Evolutionary conservation across 208 protist genomes (phyloP).

Genomic region (Vickermania spadyakhi): DNA sequence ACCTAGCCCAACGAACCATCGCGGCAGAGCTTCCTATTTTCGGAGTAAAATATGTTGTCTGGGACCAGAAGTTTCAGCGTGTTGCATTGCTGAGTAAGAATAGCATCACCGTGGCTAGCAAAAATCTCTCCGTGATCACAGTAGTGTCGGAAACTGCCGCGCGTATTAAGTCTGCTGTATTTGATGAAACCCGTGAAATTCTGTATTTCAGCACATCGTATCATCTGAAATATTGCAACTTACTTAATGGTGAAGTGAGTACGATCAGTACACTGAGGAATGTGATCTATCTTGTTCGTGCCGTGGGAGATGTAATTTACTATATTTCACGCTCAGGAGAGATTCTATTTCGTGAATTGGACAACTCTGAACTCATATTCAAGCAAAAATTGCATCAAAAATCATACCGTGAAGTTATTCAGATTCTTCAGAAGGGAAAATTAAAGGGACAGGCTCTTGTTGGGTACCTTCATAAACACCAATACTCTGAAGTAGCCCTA

Average conservation of each 20-base stretch:
- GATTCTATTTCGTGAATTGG: slow-evolving; percentile 77
- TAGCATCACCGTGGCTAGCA: slow-evolving; percentile 80
- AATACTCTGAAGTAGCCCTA: slow-evolving; percentile 96
- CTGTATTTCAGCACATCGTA: slow-evolving; percentile 98
- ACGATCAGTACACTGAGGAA: slow-evolving; percentile 96
- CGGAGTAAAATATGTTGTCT: slow-evolving; percentile 92
- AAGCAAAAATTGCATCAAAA: slow-evolving; percentile 93
- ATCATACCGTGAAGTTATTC: slow-evolving; percentile 90
- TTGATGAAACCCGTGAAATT: slow-evolving; percentile 88
- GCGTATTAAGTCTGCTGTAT: slow-evolving; percentile 93
- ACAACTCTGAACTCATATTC: slow-evolving; percentile 94
- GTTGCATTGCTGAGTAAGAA: slow-evolving; percentile 92
- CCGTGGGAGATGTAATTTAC: slow-evolving; percentile 80
- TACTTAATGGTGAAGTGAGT: slow-evolving; percentile 91
- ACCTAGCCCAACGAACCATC: slow-evolving; percentile 88
- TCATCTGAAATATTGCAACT: slow-evolving; percentile 97
- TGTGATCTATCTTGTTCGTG: slow-evolving; percentile 93
- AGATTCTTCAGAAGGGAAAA: slow-evolving; percentile 89
- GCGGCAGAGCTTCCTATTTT: slow-evolving; percentile 52
- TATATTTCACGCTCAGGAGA: slow-evolving; percentile 90
- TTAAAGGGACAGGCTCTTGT: slow-evolving; percentile 96
- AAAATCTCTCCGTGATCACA: slow-evolving; percentile 86
- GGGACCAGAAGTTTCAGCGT: slow-evolving; percentile 85
- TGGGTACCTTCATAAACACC: slow-evolving; percentile 97
- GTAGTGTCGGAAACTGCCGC: slow-evolving; percentile 89